Evolutionary conservation across 768 basidiomycete species (phyloP).

Genomic region (Pisolithus microcarpus): DNA sequence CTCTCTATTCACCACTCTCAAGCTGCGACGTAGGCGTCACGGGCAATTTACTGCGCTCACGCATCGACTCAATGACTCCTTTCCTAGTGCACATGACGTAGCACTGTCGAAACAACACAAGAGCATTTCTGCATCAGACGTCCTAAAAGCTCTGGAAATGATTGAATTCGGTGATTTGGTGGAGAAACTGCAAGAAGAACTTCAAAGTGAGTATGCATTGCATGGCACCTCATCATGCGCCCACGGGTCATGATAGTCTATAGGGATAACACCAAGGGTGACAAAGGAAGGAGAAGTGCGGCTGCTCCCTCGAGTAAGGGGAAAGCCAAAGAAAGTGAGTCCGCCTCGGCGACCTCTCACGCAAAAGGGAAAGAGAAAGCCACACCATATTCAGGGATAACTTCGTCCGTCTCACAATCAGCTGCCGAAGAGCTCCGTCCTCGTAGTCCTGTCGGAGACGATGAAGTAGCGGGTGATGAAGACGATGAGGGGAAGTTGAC

Average conservation of each 20-base stretch:
- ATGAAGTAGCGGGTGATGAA: slow-evolving; percentile 27
- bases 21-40: slow-evolving; percentile 41
- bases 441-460: slow-evolving; percentile 17
- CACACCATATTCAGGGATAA: slow-evolving; percentile 21
- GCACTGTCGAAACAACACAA: slow-evolving; percentile 80
- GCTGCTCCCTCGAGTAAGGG: slow-evolving; percentile 21
- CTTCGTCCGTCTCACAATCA: slow-evolving; percentile 22
- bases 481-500: slow-evolving; percentile 19
- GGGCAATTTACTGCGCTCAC: neutral
- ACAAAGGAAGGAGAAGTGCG: slow-evolving; percentile 39
- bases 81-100: slow-evolving; percentile 75
- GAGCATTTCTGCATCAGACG: slow-evolving; percentile 83
- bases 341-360: slow-evolving; percentile 22
- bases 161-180: slow-evolving; percentile 72
- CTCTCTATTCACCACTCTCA: slow-evolving; percentile 3
- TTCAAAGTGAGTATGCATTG: slow-evolving; percentile 41
- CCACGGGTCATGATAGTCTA: slow-evolving; percentile 41
- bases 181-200: slow-evolving; percentile 54
- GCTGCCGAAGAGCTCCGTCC: slow-evolving; percentile 20
- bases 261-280: slow-evolving; percentile 54
- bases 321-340: slow-evolving; percentile 28
- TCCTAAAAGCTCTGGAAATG: slow-evolving; percentile 77
- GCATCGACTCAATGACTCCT: too few species aligned
- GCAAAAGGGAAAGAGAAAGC: slow-evolving; percentile 27
- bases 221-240: neutral